Evolutionary conservation across 768 basidiomycete genomes (phyloP).

Genomic region (Amanita pallidorosea): DNA sequence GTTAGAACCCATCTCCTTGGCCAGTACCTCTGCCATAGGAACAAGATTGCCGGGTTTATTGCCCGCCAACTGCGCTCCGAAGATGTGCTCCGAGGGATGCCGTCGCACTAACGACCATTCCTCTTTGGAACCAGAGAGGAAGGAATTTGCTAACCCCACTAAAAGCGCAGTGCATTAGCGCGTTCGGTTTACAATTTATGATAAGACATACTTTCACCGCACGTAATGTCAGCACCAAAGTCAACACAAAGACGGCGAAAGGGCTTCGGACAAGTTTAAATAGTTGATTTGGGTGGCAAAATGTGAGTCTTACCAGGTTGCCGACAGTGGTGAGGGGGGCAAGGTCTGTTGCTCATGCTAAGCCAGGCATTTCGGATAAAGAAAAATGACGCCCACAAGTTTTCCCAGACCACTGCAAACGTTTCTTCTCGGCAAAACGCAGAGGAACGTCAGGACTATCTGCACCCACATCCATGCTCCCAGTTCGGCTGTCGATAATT

Average conservation of each 20-base stretch:
- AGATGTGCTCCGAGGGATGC: constrained; percentile 77
- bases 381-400: constrained; percentile 45
- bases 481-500: constrained; percentile 23
- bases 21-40: constrained; percentile 73
- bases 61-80: constrained; percentile 91
- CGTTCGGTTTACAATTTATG: not conserved
- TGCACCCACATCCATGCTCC: constrained; percentile 15
- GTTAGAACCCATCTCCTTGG: constrained; percentile 48
- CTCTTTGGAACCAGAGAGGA: constrained; percentile 79
- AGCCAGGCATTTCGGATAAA: not conserved
- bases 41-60: constrained; percentile 74
- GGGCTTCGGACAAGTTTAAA: constrained; percentile 37
- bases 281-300: not conserved
- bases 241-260: constrained; percentile 84
- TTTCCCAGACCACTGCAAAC: constrained; percentile 78
- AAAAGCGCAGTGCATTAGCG: constrained; percentile 1
- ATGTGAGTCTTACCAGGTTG: constrained; percentile 55
- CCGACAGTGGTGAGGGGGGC: constrained; percentile 89
- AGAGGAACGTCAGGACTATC: constrained; percentile 63
- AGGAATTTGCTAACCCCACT: constrained; percentile 93
- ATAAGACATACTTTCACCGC: constrained; percentile 67
- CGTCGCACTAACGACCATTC: constrained; percentile 92
- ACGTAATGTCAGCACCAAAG: constrained; percentile 90
- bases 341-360: constrained; percentile 17
- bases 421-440: constrained; percentile 75